A percentile compares a stretch with the other conserved stretches of the same genome.
Conservation (phyloP, 495 filamentous ascomycete genomes). For the Hyaloscypha hepaticicola region DNA sequence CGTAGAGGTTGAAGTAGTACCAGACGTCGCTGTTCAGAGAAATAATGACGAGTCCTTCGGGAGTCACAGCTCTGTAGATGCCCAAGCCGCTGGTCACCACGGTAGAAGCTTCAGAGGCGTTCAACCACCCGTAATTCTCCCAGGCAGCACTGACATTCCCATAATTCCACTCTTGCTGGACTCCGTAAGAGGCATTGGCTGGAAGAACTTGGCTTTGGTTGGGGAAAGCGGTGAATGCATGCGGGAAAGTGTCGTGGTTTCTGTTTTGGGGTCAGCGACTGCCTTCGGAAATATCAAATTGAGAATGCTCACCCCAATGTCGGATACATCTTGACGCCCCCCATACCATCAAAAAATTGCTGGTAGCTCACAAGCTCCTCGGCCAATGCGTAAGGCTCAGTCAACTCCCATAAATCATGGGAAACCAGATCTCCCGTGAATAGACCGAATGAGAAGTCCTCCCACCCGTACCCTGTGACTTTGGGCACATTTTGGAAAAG, state of each 20-base stretch:
- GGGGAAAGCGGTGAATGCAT: slow-evolving; percentile 1
- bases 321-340: slow-evolving; percentile 9
- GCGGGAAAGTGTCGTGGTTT: slow-evolving; percentile 9
- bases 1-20: slow-evolving; percentile 12
- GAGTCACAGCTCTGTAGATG: slow-evolving; percentile 3
- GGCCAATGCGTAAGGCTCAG: background rate
- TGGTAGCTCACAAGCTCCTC: slow-evolving; percentile 4
- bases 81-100: background rate
- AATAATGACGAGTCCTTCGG: slow-evolving; percentile 5
- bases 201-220: background rate
- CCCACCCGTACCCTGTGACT: background rate
- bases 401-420: slow-evolving; percentile 7
- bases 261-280: background rate
- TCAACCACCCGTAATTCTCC: slow-evolving; percentile 6
- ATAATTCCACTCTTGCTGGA: background rate
- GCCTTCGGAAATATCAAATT: background rate
- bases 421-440: slow-evolving; percentile 13
- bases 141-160: slow-evolving; percentile 4
- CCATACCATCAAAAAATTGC: slow-evolving; percentile 6
- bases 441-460: slow-evolving; percentile 4
- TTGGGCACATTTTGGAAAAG: background rate
- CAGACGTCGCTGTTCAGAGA: slow-evolving; percentile 15
- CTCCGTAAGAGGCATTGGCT: background rate
- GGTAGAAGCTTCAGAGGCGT: background rate
- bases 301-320: slow-evolving; percentile 2